Percentiles rank a stretch among this genome's conserved stretches.
phyloP scores from a whole-genome alignment of 208 protist species.

The Phytomonas sp. region DNA sequence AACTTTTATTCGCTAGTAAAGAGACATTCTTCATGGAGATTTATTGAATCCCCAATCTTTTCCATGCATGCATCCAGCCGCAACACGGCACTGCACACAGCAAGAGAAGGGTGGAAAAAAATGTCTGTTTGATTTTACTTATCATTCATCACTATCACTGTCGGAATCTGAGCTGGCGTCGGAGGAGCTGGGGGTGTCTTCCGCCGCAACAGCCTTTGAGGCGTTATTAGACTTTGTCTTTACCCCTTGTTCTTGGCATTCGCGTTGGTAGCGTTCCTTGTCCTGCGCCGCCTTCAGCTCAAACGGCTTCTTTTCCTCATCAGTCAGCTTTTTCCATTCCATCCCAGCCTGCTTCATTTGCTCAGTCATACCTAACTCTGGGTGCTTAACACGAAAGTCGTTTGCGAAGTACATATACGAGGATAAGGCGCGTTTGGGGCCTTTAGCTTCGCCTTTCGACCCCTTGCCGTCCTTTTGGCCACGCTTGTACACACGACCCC shows the following conservation, averaged over 20 bases:
- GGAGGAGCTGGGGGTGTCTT: neutral
- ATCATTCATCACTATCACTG: neutral
- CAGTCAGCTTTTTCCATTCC: slow-evolving; percentile 54
- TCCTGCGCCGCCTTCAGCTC: slow-evolving; percentile 69
- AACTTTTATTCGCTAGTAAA: neutral
- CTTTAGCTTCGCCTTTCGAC: slow-evolving; percentile 56
- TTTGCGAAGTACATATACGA: slow-evolving; percentile 76
- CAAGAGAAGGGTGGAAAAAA: neutral
- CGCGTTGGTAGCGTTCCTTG: slow-evolving; percentile 72
- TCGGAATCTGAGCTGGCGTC: neutral
- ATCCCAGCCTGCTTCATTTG: slow-evolving; percentile 52
- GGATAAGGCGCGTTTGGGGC: slow-evolving; percentile 70
- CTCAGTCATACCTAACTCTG: slow-evolving; percentile 44
- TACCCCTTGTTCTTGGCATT: slow-evolving; percentile 15
- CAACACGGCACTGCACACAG: neutral
- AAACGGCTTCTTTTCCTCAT: slow-evolving; percentile 72
- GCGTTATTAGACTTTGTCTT: neutral
- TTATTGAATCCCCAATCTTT: neutral
- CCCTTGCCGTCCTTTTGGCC: slow-evolving; percentile 22
- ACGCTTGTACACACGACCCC: slow-evolving; percentile 50
- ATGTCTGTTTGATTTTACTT: neutral
- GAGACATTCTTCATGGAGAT: neutral
- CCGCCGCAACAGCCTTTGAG: neutral
- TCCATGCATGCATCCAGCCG: neutral
- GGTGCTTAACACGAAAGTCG: slow-evolving; percentile 63